Evolutionary conservation across 352 stramenopile species (phyloP).

Genomic region (Globisporangium cystogenes): DNA sequence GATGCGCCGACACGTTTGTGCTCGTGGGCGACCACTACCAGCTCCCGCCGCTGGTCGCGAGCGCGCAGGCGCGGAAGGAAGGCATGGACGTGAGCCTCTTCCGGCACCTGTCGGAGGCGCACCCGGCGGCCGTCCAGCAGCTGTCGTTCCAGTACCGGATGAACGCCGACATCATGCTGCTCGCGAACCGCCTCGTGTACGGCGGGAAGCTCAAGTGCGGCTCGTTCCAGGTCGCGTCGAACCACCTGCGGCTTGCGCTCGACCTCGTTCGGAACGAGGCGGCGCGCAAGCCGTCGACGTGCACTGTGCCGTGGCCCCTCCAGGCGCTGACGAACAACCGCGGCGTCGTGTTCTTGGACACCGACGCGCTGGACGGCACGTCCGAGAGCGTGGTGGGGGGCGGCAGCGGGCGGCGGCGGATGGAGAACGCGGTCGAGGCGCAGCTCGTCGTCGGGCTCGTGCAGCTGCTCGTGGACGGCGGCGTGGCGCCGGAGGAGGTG

Average conservation of each 20-base stretch:
- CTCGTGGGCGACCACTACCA: constrained; percentile 98
- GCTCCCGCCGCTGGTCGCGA: constrained; percentile 94
- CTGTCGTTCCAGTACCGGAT: constrained; percentile 99
- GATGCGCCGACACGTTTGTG: constrained; percentile 92
- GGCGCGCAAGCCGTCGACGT: background rate
- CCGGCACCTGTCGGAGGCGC: constrained; percentile 85
- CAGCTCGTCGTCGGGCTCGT: constrained; percentile 60
- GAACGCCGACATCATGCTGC: constrained; percentile 93
- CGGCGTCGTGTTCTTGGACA: constrained; percentile 87
- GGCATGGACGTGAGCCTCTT: constrained; percentile 91
- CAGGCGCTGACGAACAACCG: constrained; percentile 25
- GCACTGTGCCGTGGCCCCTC: constrained; percentile 16
- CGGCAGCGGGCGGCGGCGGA: constrained; percentile 19
- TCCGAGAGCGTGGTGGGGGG: constrained; percentile 2
- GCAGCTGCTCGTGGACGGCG: constrained; percentile 50
- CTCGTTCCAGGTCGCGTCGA: constrained; percentile 42
- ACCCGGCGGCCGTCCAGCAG: constrained; percentile 87
- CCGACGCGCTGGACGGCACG: constrained; percentile 38
- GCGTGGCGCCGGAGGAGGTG: constrained; percentile 54
- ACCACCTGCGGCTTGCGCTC: constrained; percentile 25
- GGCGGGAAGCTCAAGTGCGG: constrained; percentile 93
- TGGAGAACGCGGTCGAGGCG: constrained; percentile 84
- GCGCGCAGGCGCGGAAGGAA: constrained; percentile 74
- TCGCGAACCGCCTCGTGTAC: constrained; percentile 95
- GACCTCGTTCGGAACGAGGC: background rate